phyloP scores from a whole-genome alignment of 2,329 filamentous ascomycete genomes.

The Neofusicoccum kwambonambiense region DNA sequence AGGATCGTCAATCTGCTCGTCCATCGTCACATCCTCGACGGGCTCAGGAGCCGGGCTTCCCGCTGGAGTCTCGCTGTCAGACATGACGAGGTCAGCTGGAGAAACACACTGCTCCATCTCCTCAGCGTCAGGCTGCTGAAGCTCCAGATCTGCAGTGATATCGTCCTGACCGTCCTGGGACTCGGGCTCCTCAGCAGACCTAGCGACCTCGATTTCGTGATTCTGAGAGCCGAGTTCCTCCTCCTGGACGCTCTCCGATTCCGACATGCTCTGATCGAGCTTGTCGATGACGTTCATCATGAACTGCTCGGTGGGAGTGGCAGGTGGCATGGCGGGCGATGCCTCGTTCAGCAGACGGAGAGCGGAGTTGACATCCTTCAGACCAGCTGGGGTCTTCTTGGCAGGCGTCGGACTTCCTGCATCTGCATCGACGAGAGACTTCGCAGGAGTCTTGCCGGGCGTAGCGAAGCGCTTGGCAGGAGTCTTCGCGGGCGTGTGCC shows the following conservation, averaged over 20 bases:
- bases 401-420: conserved; percentile 11
- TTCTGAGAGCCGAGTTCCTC: not conserved
- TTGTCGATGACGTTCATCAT: conserved; percentile 15
- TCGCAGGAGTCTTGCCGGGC: not conserved
- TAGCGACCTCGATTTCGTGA: not conserved
- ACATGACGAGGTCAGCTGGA: conserved; percentile 2
- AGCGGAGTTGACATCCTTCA: conserved; percentile 16
- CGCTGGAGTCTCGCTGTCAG: not conserved
- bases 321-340: not conserved
- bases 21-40: not conserved
- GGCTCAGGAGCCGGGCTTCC: not conserved
- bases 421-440: not conserved
- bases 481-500: conserved; percentile 11
- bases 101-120: not conserved
- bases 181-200: not conserved
- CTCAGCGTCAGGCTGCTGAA: not conserved
- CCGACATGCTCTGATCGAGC: conserved; percentile 9
- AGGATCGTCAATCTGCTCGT: not conserved
- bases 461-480: conserved; percentile 12
- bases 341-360: not conserved
- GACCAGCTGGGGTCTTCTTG: conserved; percentile 11
- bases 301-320: conserved; percentile 15
- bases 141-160: not conserved
- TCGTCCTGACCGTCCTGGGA: not conserved
- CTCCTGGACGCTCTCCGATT: not conserved